Conservation (phyloP, 768 basidiomycete genomes). For the Termitomyces sp. region DNA sequence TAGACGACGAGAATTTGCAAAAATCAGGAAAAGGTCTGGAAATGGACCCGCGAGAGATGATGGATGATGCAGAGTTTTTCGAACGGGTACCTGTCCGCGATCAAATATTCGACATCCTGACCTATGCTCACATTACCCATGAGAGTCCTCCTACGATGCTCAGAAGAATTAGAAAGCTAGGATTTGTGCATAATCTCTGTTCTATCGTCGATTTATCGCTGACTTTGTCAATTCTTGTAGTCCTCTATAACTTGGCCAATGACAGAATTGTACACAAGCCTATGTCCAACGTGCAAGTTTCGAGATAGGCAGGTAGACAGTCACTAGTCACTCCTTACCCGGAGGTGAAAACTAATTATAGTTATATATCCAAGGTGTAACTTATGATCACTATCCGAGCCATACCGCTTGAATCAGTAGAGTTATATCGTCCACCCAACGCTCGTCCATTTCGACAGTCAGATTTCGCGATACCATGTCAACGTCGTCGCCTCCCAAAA, state of each 20-base stretch:
- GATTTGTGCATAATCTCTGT: slow-evolving; percentile 43
- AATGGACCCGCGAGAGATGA: background rate
- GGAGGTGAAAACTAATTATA: background rate
- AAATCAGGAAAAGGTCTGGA: background rate
- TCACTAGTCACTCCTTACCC: background rate
- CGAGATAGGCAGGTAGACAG: slow-evolving; percentile 7
- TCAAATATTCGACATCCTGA: slow-evolving; percentile 65
- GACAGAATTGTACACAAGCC: slow-evolving; percentile 57
- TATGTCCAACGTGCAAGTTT: slow-evolving; percentile 48
- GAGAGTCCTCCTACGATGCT: slow-evolving; percentile 49
- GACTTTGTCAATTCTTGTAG: slow-evolving; percentile 24
- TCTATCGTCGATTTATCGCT: background rate
- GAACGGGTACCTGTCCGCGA: slow-evolving; percentile 60
- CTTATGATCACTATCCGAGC: background rate
- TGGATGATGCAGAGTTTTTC: slow-evolving; percentile 33
- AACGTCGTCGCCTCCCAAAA: slow-evolving; percentile 31
- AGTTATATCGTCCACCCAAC: slow-evolving; percentile 43
- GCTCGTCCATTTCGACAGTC: slow-evolving; percentile 38
- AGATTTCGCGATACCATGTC: slow-evolving; percentile 30
- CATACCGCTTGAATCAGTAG: slow-evolving; percentile 30
- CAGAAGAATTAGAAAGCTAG: slow-evolving; percentile 46
- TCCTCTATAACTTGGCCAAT: slow-evolving; percentile 69
- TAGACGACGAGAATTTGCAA: slow-evolving; percentile 19
- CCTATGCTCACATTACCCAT: slow-evolving; percentile 61
- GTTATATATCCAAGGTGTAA: background rate